These are phyloP conservation scores for Lepraria neglecta DNA, from an alignment of 495 filamentous ascomycete species.

Conservation along the genomic window DNA sequence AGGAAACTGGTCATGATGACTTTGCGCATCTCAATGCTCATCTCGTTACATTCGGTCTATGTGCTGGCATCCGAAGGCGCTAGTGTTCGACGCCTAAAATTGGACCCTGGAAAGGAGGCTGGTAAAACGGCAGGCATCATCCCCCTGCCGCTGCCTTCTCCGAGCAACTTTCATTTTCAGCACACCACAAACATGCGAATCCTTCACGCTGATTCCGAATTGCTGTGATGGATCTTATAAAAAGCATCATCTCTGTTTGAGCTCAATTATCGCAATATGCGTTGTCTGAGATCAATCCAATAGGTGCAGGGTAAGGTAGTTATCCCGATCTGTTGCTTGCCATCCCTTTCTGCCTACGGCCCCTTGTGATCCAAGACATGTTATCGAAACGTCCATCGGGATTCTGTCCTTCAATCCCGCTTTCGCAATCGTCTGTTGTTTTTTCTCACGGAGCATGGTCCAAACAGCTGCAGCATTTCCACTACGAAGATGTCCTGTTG, in stretches of 20 bases:
- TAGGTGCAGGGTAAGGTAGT: too few species aligned
- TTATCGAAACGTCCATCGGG: not conserved
- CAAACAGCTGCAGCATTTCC: not conserved
- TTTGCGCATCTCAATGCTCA: not conserved
- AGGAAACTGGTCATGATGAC: constrained; percentile 8
- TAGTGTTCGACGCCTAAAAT: too few species aligned
- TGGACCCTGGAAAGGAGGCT: too few species aligned
- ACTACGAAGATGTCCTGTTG: not conserved
- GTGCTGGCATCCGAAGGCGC: not conserved
- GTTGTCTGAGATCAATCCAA: not conserved
- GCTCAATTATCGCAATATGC: not conserved
- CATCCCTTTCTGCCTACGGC: too few species aligned
- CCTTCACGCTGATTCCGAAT: not conserved
- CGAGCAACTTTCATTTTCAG: not conserved
- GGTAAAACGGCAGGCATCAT: too few species aligned
- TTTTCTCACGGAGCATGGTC: not conserved
- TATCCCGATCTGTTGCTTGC: too few species aligned
- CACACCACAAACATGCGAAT: not conserved
- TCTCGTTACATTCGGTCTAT: constrained; percentile 10
- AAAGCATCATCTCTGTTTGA: not conserved
- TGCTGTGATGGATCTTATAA: not conserved
- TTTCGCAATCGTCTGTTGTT: not conserved
- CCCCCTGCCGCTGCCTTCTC: too few species aligned
- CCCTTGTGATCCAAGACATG: not conserved
- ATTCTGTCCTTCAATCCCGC: not conserved